Conservation (phyloP, 768 basidiomycete genomes). For the Sporobolomyces phaffii region DNA sequence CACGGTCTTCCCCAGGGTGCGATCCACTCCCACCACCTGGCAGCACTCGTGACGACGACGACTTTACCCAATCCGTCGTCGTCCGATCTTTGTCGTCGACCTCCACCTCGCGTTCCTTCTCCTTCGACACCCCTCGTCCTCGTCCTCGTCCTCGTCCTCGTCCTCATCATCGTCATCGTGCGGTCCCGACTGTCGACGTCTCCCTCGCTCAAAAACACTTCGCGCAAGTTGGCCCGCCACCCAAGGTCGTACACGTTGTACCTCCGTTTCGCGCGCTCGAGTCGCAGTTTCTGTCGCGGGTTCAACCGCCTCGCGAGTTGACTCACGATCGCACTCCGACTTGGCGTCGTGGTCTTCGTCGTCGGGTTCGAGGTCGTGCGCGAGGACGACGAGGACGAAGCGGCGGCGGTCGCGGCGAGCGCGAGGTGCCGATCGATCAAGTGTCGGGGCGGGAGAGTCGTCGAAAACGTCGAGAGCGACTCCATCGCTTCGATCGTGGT, state of each 20-base stretch:
- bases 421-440: background rate
- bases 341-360: background rate
- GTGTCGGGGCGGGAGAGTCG: background rate
- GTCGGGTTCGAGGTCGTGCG: too few species aligned
- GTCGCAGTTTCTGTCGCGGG: slow-evolving; percentile 10
- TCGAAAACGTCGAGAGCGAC: background rate
- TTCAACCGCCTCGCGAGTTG: background rate
- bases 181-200: too few species aligned
- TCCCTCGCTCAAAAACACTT: slow-evolving; percentile 12
- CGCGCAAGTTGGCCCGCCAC: slow-evolving; percentile 6
- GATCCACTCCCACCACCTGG: slow-evolving; percentile 20
- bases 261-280: background rate
- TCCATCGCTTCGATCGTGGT: slow-evolving; percentile 35
- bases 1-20: slow-evolving; percentile 30
- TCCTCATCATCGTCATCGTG: too few species aligned
- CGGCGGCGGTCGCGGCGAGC: too few species aligned
- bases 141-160: background rate
- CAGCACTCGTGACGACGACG: too few species aligned
- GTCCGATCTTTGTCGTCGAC: too few species aligned
- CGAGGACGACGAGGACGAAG: too few species aligned
- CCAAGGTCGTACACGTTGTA: slow-evolving; percentile 32
- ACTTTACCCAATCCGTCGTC: too few species aligned
- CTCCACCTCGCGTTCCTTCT: too few species aligned
- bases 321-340: too few species aligned
- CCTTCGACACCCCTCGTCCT: background rate